Base-by-base conservation (phyloP, 192 early-diverging fungal genomes). In the Coemansia sp. region DNA sequence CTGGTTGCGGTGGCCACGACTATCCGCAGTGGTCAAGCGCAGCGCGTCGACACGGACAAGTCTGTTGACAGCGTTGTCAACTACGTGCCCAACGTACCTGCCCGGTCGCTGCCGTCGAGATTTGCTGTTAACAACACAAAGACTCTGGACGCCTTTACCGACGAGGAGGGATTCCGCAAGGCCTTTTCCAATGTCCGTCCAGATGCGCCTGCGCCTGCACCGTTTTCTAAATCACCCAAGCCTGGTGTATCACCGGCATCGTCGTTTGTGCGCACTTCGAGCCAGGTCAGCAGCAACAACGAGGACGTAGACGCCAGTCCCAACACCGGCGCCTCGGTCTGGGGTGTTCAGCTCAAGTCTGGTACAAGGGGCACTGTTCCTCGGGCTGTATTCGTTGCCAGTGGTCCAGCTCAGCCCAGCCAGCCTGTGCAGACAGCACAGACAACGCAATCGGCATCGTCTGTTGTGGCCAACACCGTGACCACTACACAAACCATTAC, bases 91-190 rank as follows among this genome's bases (percentile, higher is more conserved):
- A 69, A 20, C 25, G 56, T 61, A 2, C 78, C 78, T 5, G 78
- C 78, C 5, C 51, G 73, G 28, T 81, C 78, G 1, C 63, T 81
- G 36, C 78, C 78, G 0, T 68, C 78, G 54, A 36, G 78, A 11
- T 81, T 75, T 61, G 69, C 73, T 28, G 66, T 40, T 8, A 71
- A 61, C 57, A 64, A 65, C 20, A 73, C 78, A 22, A 71, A 56
- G 54, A 36, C 52, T 2, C 67, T 81, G 11, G 78, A 81, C 48
- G 78, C 57, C 0, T 81, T 81, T 51, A 76, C 78, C 7, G 67
- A 81, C 28, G 78, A 81, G 30, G 58, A 64, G 7, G 78, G 70
- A 6, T 81, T 81, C 69, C 78, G 78, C 60, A 69, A 72, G 60
- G 78, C 73, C 4, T 81, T 81, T 49, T 54, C 66, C 17, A 55